Evolutionary conservation across 2,329 filamentous ascomycete genomes (phyloP), one percentile per base, ranked within the genome.

Genomic region (Cladophialophora psammophila): DNA sequence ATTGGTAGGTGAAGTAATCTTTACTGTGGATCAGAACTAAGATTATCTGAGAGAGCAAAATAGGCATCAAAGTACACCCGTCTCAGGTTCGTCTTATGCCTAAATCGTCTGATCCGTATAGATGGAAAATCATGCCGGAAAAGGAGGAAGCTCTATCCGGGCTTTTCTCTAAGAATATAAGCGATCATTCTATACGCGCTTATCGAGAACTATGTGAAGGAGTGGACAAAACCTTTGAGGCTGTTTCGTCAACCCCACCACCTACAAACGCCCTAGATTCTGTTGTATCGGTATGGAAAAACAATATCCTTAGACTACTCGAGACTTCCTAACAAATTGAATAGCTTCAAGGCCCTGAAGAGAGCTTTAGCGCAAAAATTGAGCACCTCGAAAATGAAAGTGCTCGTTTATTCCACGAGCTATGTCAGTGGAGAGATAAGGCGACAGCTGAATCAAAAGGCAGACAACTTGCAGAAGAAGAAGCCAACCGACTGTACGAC

Each of bases 381-480:
- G 15, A 45, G 40, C 15, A 45, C 5, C 40, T 45, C 9, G 15
- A 45, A 45, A 45, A 45, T 6, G n/a, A 45, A 4, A 45, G 9
- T 32, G 35, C 55, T 40, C 31, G 35, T 5, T 15, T 58, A 20
- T 58, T 58, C 35, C 10, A 58, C 18, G 34, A 58, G 55, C 34
- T 58, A 40, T 58, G n/a, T 40, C n/a, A 58, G 55, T 58, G n/a
- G 55, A 57, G 38, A 13, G 38, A 13, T 40, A 57, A 56, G 53
- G 53, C 53, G 53, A 56, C 53, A 35, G 18, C 53, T 56, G 53
- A 56, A 5, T 56, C 32, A 20, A 35, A 56, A 56, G 18, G 32
- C 32, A 31, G 53, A 35, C 53, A 56, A 56, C 32, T 56, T 56
- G 32, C 53, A 35, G 53, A 56, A 56, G 53, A 35, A 56, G 53